Base-by-base conservation (phyloP, 2,329 filamentous ascomycete species). In the Sporothrix phasma region DNA sequence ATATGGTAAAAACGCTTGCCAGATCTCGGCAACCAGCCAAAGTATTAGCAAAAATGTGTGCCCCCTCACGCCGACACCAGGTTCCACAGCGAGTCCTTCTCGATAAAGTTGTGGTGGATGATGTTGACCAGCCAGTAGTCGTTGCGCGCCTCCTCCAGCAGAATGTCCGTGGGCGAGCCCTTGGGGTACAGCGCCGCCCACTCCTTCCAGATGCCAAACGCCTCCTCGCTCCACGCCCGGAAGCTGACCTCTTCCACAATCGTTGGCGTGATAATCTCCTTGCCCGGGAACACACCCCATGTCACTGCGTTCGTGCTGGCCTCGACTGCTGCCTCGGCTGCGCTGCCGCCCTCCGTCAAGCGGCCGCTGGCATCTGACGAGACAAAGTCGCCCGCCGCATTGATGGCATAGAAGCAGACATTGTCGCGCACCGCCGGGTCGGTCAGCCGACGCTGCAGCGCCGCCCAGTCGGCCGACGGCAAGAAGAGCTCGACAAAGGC, bases 181-280 rank as follows among this genome's bases (percentile, higher is more conserved):
- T 86, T 82, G n/a, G 85, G 85, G 74, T 96, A 97, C 54, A 97
- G 88, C 69, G 89, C 83, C 66, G 89, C 87, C 94, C 94, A 99
- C 78, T 97, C 94, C 47, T 81, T 84, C 89, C 93, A 97, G 71
- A 97, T 96, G 37, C 88, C 88, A 77, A 94, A 99, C 0, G 94
- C 93, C 80, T 99, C 94, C 73, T 97, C 94, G 64, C 86, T 84
- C 94, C 94, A 99, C 1, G 94, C 94, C 61, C 97, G 80, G 83
- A 99, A 99, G 74, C 90, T 96, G 74, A 99, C 88, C 17, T 91
- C 95, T 78, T 99, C 94, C 61, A 99, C 94, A 70, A 99, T 97
- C 15, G 94, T 99, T 15, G 94, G 94, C 75, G 99, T 94, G 26
- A 99, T 92, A 73, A 99, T 97, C 76, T 99, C 94, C 75, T 97